Evolutionary conservation across 306 rosid species (phyloP), one percentile per base, ranked within the genome.

Genomic region (Prunus salicina): DNA sequence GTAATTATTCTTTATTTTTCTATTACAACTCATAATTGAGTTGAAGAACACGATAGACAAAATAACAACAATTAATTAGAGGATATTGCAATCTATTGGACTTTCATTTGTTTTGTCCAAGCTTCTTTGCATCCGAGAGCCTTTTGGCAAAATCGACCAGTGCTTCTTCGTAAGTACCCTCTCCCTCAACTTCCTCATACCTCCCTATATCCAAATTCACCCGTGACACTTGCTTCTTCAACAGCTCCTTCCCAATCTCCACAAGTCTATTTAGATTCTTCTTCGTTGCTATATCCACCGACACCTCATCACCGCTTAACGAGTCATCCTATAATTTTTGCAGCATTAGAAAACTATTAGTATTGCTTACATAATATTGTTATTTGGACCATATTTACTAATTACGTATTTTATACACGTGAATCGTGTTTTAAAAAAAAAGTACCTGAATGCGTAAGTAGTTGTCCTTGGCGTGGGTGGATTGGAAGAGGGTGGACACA

Each of bases 401-500:
- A 64, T 63, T 41, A 13, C 7, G 6, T 15, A 60, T 22, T 63
- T 63, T 0, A 63, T 0, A 14, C 8, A 60, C 8, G 12, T 25
- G 7, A 6, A 57, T 15, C 30, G 34, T 6, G 3, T 63, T 6
- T 63, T 6, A 38, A 6, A 2, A 63, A 3, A 63, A 4, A 64
- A 3, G 49, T 84, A 79, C 88, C 86, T 87, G 90, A 74, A 87
- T 87, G 2, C 90, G 83, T 5, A 87, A 85, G 78, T 87, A 87
- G 10, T 77, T 79, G 63, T 77, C 63, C 10, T 74, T 18, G 41
- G 64, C 78, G 51, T 72, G 27, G 61, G 25, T n/a, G 13, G 78
- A 64, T 38, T 77, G 84, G 49, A 87, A 87, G 72, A 87, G 77
- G 19, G 88, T 62, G 49, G 85, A 82, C 12, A 82, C 81, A 19